Percentiles rank a stretch among this genome's conserved stretches.
phyloP scores from a whole-genome alignment of 257 asterid genomes.

The Nicotiana otophora region DNA sequence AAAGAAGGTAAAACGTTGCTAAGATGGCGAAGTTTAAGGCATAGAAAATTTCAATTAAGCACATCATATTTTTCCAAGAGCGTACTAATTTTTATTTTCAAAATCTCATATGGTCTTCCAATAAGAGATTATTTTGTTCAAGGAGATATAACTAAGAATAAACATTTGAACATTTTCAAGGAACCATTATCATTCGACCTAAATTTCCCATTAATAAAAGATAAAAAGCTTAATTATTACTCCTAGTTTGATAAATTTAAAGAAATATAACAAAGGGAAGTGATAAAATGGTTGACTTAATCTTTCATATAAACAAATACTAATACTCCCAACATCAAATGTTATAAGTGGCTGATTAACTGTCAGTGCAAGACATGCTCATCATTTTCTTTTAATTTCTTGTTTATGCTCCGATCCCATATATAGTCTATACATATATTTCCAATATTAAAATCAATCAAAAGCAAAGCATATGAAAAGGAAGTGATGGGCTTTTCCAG shows the following conservation, averaged over 20 bases:
- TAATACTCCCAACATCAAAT: background rate
- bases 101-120: background rate
- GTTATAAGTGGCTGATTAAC: background rate
- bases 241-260: background rate
- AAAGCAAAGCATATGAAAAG: constrained; percentile 16
- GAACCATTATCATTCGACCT: background rate
- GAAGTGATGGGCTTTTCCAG: constrained; percentile 18
- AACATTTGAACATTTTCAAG: background rate
- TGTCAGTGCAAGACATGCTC: background rate
- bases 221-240: background rate
- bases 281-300: background rate
- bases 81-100: background rate
- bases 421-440: background rate
- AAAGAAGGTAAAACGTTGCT: background rate
- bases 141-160: background rate
- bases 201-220: background rate
- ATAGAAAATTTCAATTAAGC: no score
- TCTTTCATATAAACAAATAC: background rate
- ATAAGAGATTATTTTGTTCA: background rate
- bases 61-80: background rate
- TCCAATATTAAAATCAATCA: background rate
- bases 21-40: no score
- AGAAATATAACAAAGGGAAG: background rate
- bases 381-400: background rate
- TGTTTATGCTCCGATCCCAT: background rate